Conservation (phyloP, 176 grass and related monocot species). For the Miscanthus lutarioriparius region DNA sequence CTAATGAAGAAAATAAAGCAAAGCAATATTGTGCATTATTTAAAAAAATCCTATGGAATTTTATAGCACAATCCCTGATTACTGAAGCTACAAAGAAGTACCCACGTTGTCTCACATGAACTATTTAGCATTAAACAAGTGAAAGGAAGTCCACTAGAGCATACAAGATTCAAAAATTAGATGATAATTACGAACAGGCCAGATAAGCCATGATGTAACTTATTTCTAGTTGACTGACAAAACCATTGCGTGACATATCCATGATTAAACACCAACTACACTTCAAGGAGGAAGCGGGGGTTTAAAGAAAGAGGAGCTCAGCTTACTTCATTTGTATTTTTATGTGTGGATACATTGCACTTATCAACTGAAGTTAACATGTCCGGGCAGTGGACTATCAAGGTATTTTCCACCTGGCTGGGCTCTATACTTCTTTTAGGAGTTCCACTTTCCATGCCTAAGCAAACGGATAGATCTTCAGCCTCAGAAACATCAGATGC, state of each 20-base stretch:
- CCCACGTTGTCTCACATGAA: neutral
- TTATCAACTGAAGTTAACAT: conserved; percentile 29
- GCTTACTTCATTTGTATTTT: conserved; percentile 36
- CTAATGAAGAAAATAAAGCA: neutral
- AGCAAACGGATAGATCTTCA: conserved; percentile 37
- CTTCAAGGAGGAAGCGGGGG: neutral
- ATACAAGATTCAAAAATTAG: neutral
- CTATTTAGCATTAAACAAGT: neutral
- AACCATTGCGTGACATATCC: conserved; percentile 1
- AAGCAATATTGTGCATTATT: neutral
- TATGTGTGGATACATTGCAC: conserved; percentile 19
- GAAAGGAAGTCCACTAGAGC: neutral
- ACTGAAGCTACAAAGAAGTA: neutral
- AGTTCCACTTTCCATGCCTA: conserved; percentile 34
- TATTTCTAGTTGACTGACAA: conserved; percentile 25
- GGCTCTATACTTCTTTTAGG: conserved; percentile 57
- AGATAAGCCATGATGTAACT: conserved; percentile 15
- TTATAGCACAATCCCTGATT: neutral
- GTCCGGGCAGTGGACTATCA: conserved; percentile 47
- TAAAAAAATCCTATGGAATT: neutral
- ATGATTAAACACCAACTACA: neutral
- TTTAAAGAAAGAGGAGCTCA: conserved; percentile 2
- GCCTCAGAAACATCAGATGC: conserved; percentile 43
- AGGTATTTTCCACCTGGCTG: conserved; percentile 43
- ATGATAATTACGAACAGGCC: neutral